Conservation (phyloP, 768 basidiomycete species). For the Multifurca ochricompacta region DNA sequence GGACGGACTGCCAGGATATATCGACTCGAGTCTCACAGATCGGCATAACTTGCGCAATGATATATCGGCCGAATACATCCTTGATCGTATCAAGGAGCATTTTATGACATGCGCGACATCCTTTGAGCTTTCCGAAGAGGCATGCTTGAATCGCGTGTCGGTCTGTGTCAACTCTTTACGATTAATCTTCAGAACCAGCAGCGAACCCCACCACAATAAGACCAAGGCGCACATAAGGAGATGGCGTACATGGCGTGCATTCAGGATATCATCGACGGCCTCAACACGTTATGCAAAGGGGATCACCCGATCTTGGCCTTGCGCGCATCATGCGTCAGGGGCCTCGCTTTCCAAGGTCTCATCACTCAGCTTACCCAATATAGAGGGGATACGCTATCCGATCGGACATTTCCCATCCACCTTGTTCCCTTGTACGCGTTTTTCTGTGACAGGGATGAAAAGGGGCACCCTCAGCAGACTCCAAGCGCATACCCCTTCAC, state of each 20-base stretch:
- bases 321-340: slow-evolving; percentile 1
- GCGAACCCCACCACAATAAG: neutral
- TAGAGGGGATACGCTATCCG: neutral
- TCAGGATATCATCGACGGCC: neutral
- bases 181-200: neutral
- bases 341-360: slow-evolving; percentile 1
- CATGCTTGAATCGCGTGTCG: neutral
- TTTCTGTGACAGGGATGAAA: neutral
- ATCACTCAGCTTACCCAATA: neutral
- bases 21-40: slow-evolving; percentile 1
- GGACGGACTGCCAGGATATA: slow-evolving; percentile 9
- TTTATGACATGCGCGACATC: slow-evolving; percentile 7
- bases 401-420: neutral
- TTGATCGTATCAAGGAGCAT: slow-evolving; percentile 3
- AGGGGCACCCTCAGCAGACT: too few relatives aligned
- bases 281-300: neutral
- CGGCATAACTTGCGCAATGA: neutral
- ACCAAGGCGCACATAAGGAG: neutral
- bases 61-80: neutral
- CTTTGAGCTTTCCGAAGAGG: neutral
- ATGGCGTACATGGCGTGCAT: neutral
- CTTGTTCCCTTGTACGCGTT: neutral
- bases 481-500: neutral
- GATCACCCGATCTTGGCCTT: neutral
- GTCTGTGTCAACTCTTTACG: slow-evolving; percentile 1